Conservation (phyloP, 83 land plant species). For the Picea abies region DNA sequence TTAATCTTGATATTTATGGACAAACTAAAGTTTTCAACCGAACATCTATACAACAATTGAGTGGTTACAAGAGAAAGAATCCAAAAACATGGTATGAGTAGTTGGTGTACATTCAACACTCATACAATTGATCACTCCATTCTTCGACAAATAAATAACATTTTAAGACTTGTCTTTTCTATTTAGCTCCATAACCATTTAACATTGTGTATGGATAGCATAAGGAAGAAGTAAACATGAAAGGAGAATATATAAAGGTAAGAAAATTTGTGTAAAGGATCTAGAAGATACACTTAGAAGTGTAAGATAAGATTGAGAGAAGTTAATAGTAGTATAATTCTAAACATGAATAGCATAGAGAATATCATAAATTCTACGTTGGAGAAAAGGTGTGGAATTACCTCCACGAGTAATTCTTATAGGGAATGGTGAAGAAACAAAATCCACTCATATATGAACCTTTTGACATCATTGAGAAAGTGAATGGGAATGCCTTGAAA, state of each 20-base stretch:
- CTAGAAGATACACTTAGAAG: neutral
- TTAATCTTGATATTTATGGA: neutral
- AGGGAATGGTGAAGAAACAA: neutral
- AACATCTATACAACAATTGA: neutral
- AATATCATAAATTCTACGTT: neutral
- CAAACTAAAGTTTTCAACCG: neutral
- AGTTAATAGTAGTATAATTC: neutral
- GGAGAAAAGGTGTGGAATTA: neutral
- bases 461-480: neutral
- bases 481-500: neutral
- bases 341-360: neutral
- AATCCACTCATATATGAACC: neutral
- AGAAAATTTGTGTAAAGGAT: neutral
- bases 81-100: neutral
- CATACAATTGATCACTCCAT: neutral
- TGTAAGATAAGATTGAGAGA: neutral
- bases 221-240: neutral
- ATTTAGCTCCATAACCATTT: too few relatives aligned
- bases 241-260: neutral
- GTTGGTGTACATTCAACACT: neutral
- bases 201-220: neutral
- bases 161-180: too few relatives aligned
- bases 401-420: neutral
- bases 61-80: neutral
- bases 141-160: too few relatives aligned